Conservation (phyloP, 768 basidiomycete species). For the Rhodotorula toruloides region DNA sequence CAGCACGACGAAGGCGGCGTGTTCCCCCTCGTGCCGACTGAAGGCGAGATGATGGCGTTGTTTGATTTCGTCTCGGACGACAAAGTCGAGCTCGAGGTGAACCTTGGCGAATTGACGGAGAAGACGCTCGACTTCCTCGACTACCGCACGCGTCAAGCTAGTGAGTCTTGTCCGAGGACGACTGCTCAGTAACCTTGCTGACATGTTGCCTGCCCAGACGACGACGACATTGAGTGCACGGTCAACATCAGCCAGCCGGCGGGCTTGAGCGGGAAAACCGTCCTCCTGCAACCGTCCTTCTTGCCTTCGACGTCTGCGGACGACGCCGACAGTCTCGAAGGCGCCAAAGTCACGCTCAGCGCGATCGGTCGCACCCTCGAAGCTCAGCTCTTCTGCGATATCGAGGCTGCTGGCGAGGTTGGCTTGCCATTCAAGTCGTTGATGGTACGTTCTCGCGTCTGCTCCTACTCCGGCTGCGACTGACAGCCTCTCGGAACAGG, state of each 20-base stretch:
- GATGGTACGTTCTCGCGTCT: too few relatives aligned
- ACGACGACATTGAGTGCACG: slow-evolving; percentile 73
- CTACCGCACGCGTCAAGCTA: slow-evolving; percentile 86
- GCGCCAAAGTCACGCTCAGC: neutral
- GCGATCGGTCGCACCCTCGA: too few relatives aligned
- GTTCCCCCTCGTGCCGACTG: slow-evolving; percentile 73
- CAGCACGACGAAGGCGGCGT: slow-evolving; percentile 60
- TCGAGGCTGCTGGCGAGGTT: too few relatives aligned
- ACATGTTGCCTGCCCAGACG: slow-evolving; percentile 54
- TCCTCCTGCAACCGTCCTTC: neutral
- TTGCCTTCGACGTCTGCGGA: neutral
- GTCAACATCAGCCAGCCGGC: slow-evolving; percentile 45
- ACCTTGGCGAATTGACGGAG: slow-evolving; percentile 51
- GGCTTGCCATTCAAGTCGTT: too few relatives aligned
- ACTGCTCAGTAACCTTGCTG: too few relatives aligned
- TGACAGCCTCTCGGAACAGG: neutral
- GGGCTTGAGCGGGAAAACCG: neutral
- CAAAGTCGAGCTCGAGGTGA: slow-evolving; percentile 67
- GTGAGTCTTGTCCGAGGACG: slow-evolving; percentile 49
- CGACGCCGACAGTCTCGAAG: neutral
- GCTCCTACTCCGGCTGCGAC: too few relatives aligned
- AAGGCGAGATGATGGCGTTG: slow-evolving; percentile 73
- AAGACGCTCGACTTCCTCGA: slow-evolving; percentile 56
- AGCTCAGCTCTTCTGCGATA: too few relatives aligned
- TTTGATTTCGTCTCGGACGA: slow-evolving; percentile 76